Conservation (phyloP, 345 rosid species). For the Zanthoxylum bungeanum region DNA sequence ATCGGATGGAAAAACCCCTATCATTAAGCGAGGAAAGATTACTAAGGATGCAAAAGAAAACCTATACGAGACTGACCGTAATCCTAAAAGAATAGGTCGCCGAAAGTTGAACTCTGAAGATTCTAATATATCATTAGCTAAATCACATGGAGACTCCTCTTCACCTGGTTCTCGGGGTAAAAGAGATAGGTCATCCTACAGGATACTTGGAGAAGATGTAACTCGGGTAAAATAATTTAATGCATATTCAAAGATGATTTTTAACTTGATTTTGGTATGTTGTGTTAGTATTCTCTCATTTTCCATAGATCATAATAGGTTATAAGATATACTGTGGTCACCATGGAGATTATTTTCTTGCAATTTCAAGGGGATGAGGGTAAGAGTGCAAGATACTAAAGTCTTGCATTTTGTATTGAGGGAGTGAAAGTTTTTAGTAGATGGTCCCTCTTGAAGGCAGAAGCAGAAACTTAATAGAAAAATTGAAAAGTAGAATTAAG, state of each 20-base stretch:
- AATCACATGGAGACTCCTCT: too few relatives aligned
- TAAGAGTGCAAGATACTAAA: not conserved
- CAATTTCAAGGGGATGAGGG: not conserved
- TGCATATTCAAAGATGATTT: not conserved
- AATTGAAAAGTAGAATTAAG: not conserved
- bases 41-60: constrained; percentile 23
- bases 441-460: not conserved
- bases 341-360: not conserved
- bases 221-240: too few relatives aligned
- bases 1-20: constrained; percentile 31
- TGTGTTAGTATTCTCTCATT: not conserved
- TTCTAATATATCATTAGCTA: too few relatives aligned
- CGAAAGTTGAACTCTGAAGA: too few relatives aligned
- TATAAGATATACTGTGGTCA: not conserved
- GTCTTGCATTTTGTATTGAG: not conserved
- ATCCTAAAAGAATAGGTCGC: too few relatives aligned
- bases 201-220: too few relatives aligned
- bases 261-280: not conserved
- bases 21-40: constrained; percentile 6
- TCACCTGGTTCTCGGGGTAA: too few relatives aligned
- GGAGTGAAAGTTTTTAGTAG: not conserved
- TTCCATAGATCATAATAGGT: not conserved
- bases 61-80: too few relatives aligned
- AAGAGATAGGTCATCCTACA: too few relatives aligned
- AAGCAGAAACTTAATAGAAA: not conserved